A percentile compares a stretch with the other conserved stretches of the same genome.
Evolutionary conservation across 2,329 filamentous ascomycete species (phyloP).

Genomic region (Verticillium tricorpus): DNA sequence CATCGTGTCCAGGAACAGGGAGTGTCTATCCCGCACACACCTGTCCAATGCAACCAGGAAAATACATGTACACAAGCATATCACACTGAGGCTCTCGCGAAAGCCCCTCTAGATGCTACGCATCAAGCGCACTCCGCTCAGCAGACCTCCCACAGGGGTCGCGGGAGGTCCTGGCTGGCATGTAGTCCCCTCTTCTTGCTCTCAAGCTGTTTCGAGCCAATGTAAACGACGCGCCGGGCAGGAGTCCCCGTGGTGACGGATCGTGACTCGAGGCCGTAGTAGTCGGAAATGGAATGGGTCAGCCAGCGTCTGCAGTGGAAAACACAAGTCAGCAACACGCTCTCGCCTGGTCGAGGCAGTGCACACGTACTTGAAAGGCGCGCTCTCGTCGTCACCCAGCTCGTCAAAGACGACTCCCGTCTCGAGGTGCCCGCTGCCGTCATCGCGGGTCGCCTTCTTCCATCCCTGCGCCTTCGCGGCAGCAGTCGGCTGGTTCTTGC

Average conservation of each 20-base stretch:
- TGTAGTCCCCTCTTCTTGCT: slow-evolving; percentile 13
- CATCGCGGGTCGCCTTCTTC: slow-evolving; percentile 47
- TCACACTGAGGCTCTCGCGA: not conserved
- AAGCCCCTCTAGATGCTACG: not conserved
- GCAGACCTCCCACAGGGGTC: slow-evolving; percentile 61
- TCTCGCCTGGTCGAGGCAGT: not conserved
- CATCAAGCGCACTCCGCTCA: slow-evolving; percentile 19
- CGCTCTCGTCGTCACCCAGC: slow-evolving; percentile 67
- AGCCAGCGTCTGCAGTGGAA: slow-evolving; percentile 70
- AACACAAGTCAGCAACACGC: slow-evolving; percentile 10
- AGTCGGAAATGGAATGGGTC: slow-evolving; percentile 85
- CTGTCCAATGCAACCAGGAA: not conserved
- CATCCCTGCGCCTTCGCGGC: slow-evolving; percentile 27
- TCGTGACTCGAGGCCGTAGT: slow-evolving; percentile 85
- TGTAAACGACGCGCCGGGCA: slow-evolving; percentile 74
- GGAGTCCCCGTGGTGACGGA: slow-evolving; percentile 70
- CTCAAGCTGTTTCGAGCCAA: slow-evolving; percentile 59
- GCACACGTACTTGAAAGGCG: slow-evolving; percentile 71
- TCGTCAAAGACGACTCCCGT: slow-evolving; percentile 75
- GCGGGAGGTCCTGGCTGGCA: slow-evolving; percentile 41
- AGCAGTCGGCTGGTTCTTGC: slow-evolving; percentile 55
- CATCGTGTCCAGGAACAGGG: not conserved
- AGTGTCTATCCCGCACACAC: not conserved
- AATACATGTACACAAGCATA: not conserved
- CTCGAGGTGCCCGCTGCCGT: slow-evolving; percentile 55